Evolutionary conservation across 148 eudicot genomes (phyloP), one percentile per base, ranked within the genome.

Genomic region (Rhododendron molle): DNA sequence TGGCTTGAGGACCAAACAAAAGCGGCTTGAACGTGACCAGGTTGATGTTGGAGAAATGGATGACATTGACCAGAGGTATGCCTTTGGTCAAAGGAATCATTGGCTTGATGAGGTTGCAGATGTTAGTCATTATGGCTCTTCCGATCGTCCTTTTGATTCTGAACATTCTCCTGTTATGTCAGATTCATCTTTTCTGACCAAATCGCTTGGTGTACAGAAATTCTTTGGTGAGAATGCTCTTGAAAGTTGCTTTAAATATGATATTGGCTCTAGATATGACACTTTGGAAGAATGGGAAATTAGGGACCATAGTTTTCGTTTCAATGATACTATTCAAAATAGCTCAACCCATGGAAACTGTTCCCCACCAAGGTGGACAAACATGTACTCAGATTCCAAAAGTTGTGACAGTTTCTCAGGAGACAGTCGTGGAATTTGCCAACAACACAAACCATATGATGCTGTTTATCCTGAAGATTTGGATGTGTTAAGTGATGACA

Each of bases 221-320:
- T 44, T 87, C 58, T 50, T 62, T 84, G 79, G 76, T 67, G 88
- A 86, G 44, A 85, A 80, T 82, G 86, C 54, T 47, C 83, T 43
- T 89, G 88, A 85, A 83, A 89, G 84, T 69, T 56, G 77, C 82
- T 83, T 82, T 69, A 62, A 85, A 54, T 86, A 67, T 62, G 87
- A 76, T 80, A 80, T 69, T 21, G 81, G 76, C 84, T 46, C 79
- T 82, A 83, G 40, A 36, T 82, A 79, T 71, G 87, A 87, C 76
- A 34, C 83, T 77, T 83, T 81, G 86, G 87, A 58, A 49, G 80
- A 88, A 78, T 88, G 86, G 87, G 96, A 86, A 81, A 56, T 20
- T 32, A 72, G 43, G 79, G 81, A 78, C 74, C n/a, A 18, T 58
- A 80, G 40, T 30, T 88, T 78, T 49, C 34, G 46, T 83, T 60